Conservation (phyloP, 495 filamentous ascomycete genomes). For the Glutinoglossum americanum region DNA sequence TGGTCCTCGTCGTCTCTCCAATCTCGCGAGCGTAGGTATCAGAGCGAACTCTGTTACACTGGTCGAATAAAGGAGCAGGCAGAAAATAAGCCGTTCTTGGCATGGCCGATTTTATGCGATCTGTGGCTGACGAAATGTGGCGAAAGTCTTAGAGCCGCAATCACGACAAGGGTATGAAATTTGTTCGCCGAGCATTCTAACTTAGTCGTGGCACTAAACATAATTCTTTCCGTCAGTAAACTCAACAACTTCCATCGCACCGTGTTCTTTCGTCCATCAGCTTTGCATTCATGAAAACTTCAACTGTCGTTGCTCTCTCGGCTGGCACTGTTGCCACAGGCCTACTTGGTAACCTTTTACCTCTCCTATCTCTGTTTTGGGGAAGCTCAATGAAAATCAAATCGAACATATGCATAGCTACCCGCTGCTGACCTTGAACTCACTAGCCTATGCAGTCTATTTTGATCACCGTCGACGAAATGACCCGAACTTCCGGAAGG, state of each 20-base stretch:
- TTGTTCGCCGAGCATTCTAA: conserved; percentile 5
- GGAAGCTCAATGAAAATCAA: background rate
- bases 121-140: background rate
- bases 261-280: background rate
- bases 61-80: background rate
- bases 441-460: conserved; percentile 57
- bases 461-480: conserved; percentile 86
- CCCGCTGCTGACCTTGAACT: background rate
- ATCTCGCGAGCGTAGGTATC: no score
- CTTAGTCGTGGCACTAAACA: background rate
- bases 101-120: background rate
- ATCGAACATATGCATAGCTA: background rate
- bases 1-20: background rate
- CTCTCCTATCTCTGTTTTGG: background rate
- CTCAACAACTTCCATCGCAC: background rate
- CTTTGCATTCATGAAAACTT: conserved; percentile 34
- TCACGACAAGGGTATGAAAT: background rate
- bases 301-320: conserved; percentile 50
- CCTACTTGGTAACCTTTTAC: conserved; percentile 37
- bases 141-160: background rate
- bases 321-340: conserved; percentile 56
- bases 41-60: no score
- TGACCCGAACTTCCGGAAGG: conserved; percentile 68
- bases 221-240: conserved; percentile 5
- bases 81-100: background rate